Percentiles rank a stretch among this genome's conserved stretches.
These are phyloP conservation scores for Epichloe typhina DNA, from an alignment of 2,329 filamentous ascomycete species.

Conservation along the genomic window DNA sequence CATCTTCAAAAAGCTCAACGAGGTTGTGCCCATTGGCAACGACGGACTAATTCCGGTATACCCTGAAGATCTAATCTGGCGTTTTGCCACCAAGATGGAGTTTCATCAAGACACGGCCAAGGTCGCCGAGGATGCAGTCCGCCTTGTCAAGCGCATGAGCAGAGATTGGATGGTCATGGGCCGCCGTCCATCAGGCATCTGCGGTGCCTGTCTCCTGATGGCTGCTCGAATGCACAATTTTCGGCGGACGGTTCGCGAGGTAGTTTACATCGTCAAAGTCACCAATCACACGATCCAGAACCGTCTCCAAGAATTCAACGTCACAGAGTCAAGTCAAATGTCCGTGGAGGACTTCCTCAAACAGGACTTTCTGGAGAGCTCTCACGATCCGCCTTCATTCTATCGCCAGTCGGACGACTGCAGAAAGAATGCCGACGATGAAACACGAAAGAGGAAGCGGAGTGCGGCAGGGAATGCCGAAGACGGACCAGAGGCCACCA, in stretches of 20 bases:
- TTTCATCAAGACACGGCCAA: constrained; percentile 71
- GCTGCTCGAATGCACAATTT: constrained; percentile 98
- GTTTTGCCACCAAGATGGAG: constrained; percentile 84
- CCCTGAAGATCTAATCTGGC: constrained; percentile 79
- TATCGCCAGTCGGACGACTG: constrained; percentile 52
- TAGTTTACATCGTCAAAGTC: constrained; percentile 97
- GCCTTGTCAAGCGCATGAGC: constrained; percentile 85
- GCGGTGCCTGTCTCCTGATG: constrained; percentile 85
- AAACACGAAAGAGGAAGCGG: constrained; percentile 33
- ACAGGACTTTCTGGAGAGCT: constrained; percentile 56
- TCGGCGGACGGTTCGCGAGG: constrained; percentile 77
- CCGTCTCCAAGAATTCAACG: constrained; percentile 81
- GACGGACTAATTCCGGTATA: constrained; percentile 56
- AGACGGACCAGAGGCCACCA: constrained; percentile 6
- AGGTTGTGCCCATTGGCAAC: constrained; percentile 57
- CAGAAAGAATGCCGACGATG: constrained; percentile 37
- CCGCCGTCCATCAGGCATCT: constrained; percentile 83
- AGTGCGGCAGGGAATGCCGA: constrained; percentile 15
- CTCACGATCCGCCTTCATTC: constrained; percentile 73
- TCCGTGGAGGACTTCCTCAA: constrained; percentile 78
- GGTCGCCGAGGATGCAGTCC: constrained; percentile 77
- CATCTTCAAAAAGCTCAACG: constrained; percentile 73
- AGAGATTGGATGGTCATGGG: constrained; percentile 96
- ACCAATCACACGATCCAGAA: constrained; percentile 87
- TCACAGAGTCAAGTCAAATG: constrained; percentile 70